Conservation (phyloP, 257 asterid species). For the Solanum peruvianum region DNA sequence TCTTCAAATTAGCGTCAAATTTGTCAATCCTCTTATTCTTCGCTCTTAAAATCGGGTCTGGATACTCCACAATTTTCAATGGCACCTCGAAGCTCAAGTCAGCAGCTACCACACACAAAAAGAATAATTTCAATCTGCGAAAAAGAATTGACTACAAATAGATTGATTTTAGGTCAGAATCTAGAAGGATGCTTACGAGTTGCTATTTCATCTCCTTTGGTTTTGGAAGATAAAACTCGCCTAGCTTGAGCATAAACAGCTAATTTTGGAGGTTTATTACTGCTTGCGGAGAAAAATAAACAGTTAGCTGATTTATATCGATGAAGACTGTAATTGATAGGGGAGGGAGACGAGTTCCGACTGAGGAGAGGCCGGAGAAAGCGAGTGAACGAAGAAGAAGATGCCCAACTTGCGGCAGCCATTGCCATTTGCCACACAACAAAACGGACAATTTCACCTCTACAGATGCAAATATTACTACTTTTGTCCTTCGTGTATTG, state of each 20-base stretch:
- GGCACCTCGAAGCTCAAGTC: conserved; percentile 63
- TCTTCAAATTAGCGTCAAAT: conserved; percentile 72
- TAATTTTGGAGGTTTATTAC: conserved; percentile 1
- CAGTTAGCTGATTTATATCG: conserved; percentile 3
- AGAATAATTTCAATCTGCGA: neutral
- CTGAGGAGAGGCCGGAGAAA: conserved; percentile 21
- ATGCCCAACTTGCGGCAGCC: conserved; percentile 31
- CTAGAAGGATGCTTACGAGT: conserved; percentile 30
- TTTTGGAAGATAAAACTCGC: conserved; percentile 32
- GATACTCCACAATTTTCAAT: conserved; percentile 62
- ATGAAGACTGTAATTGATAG: neutral
- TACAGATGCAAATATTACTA: neutral
- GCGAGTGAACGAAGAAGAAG: conserved; percentile 16
- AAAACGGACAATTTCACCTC: neutral
- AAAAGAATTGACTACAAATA: neutral
- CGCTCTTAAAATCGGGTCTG: conserved; percentile 69
- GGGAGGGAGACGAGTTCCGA: neutral
- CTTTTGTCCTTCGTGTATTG: neutral
- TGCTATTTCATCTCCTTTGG: conserved; percentile 33
- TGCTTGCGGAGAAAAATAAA: conserved; percentile 1
- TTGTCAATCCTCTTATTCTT: conserved; percentile 54
- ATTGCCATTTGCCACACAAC: conserved; percentile 12
- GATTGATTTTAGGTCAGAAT: neutral
- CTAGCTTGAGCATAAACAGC: conserved; percentile 49
- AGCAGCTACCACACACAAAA: conserved; percentile 30